Conservation (phyloP, 768 basidiomycete genomes). For the Sporobolomyces pararoseus region DNA sequence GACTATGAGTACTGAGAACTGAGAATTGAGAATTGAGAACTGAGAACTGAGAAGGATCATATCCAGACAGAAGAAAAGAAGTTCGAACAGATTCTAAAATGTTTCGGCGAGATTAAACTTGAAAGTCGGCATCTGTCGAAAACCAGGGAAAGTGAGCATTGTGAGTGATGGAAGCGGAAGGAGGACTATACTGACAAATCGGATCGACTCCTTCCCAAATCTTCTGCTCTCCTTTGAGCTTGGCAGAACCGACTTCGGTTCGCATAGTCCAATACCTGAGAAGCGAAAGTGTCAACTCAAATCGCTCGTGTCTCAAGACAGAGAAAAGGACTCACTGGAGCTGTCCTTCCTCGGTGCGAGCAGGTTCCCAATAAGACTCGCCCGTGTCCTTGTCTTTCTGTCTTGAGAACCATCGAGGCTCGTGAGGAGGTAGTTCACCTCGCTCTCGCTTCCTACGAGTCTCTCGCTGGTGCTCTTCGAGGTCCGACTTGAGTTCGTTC, state of each 20-base stretch:
- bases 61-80: too few relatives aligned
- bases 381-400: constrained; percentile 82
- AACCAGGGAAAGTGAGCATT: not conserved
- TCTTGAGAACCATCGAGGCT: constrained; percentile 80
- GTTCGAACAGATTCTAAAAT: too few relatives aligned
- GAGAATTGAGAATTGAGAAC: too few relatives aligned
- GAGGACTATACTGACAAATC: constrained; percentile 55
- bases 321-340: constrained; percentile 53
- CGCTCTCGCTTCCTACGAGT: constrained; percentile 72
- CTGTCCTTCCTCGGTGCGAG: constrained; percentile 53
- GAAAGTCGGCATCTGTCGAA: constrained; percentile 24
- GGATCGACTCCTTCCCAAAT: constrained; percentile 68
- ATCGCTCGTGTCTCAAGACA: not conserved
- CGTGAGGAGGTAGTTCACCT: constrained; percentile 66
- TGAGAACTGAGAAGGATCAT: not conserved
- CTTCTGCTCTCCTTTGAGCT: constrained; percentile 48
- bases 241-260: constrained; percentile 58
- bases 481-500: constrained; percentile 69
- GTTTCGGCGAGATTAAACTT: constrained; percentile 1
- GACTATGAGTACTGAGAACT: too few relatives aligned
- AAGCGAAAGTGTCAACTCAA: not conserved
- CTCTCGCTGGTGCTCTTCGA: constrained; percentile 76
- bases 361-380: constrained; percentile 80
- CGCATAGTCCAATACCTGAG: constrained; percentile 71
- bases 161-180: not conserved